These are phyloP conservation scores for Nannizziopsis barbatae DNA, from an alignment of 2,329 filamentous ascomycete genomes.

Conservation along the genomic window DNA sequence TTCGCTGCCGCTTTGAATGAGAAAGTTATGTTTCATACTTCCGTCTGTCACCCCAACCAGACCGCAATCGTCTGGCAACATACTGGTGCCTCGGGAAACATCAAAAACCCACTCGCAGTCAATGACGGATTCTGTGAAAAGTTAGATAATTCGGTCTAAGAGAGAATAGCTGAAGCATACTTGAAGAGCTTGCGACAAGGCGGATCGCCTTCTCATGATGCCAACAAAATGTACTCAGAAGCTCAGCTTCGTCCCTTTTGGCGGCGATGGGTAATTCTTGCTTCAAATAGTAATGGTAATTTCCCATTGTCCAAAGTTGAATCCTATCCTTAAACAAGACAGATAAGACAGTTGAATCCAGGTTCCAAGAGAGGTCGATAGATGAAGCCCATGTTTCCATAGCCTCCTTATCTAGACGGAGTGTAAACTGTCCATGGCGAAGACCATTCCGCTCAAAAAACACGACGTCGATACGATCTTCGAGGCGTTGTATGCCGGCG, in stretches of 20 bases:
- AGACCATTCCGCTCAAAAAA: conserved; percentile 98
- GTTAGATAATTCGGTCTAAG: background rate
- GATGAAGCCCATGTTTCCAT: conserved; percentile 44
- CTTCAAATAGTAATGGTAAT: conserved; percentile 97
- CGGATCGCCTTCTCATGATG: conserved; percentile 74
- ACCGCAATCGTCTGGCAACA: conserved; percentile 64
- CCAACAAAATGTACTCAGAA: conserved; percentile 46
- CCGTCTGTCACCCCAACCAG: conserved; percentile 79
- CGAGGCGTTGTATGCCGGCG: conserved; percentile 66
- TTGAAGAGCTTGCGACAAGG: conserved; percentile 45
- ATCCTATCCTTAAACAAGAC: conserved; percentile 61
- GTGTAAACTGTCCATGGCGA: conserved; percentile 84
- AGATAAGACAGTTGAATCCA: conserved; percentile 80
- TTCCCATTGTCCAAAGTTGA: conserved; percentile 95
- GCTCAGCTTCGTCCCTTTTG: conserved; percentile 17
- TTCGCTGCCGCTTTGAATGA: background rate
- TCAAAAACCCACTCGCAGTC: conserved; percentile 58
- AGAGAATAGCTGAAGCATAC: conserved; percentile 28
- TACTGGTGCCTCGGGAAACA: conserved; percentile 56
- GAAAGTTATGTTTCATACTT: conserved; percentile 31
- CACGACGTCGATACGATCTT: conserved; percentile 63
- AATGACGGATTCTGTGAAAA: conserved; percentile 39
- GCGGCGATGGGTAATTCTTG: conserved; percentile 56
- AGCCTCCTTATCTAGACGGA: conserved; percentile 55
- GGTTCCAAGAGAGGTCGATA: conserved; percentile 72